These are phyloP conservation scores for Syzygium aqueum DNA, from an alignment of 345 rosid genomes.

Conservation along the genomic window DNA sequence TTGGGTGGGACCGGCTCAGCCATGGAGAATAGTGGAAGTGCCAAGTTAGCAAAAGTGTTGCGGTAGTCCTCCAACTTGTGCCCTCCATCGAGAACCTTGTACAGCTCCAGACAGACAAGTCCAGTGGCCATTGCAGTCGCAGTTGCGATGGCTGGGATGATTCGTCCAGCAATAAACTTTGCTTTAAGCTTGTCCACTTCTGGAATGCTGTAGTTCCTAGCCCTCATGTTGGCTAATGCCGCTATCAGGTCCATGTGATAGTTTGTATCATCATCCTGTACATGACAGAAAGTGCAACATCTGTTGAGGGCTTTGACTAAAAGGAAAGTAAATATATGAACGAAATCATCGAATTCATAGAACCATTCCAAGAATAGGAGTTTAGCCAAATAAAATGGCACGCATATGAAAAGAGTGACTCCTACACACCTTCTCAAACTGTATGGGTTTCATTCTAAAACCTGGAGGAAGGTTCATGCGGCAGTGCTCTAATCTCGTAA, in stretches of 20 bases:
- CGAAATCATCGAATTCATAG: background rate
- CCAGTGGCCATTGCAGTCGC: conserved; percentile 98
- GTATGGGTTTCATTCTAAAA: conserved; percentile 83
- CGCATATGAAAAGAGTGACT: background rate
- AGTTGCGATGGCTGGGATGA: conserved; percentile 97
- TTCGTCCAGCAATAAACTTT: conserved; percentile 96
- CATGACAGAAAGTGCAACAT: background rate
- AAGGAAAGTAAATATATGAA: background rate
- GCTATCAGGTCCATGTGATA: conserved; percentile 98
- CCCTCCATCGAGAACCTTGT: conserved; percentile 73
- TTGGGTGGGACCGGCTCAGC: conserved; percentile 97
- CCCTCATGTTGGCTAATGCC: conserved; percentile 99
- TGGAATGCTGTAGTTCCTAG: conserved; percentile 90
- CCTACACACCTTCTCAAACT: conserved; percentile 81
- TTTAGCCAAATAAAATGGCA: background rate
- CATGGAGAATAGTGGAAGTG: conserved; percentile 88
- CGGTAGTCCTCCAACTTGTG: conserved; percentile 88
- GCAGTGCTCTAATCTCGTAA: conserved; percentile 56
- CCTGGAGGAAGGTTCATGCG: conserved; percentile 39
- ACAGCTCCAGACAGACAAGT: conserved; percentile 90
- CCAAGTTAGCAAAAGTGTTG: conserved; percentile 90
- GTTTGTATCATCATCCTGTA: conserved; percentile 93
- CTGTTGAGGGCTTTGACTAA: background rate
- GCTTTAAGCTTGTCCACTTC: conserved; percentile 99
- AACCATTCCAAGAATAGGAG: background rate